Evolutionary conservation across 306 rosid genomes (phyloP).

Genomic region (Vigna reflexopilosa): DNA sequence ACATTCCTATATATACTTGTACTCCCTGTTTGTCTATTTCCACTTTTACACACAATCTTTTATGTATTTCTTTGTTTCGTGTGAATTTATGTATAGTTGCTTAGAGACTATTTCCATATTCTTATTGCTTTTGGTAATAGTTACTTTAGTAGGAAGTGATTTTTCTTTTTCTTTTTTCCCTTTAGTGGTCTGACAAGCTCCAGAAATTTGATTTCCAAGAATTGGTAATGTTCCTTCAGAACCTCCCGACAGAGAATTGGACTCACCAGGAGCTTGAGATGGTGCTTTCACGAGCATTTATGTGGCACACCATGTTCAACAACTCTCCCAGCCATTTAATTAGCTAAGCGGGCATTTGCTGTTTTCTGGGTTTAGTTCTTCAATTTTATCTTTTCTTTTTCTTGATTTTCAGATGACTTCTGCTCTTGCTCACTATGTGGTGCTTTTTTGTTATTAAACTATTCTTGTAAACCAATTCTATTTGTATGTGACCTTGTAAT

Average conservation of each 20-base stretch:
- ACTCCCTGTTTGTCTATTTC: neutral
- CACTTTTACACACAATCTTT: neutral
- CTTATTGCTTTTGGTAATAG: constrained; percentile 23
- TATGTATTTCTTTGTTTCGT: neutral
- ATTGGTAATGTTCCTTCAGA: constrained; percentile 97
- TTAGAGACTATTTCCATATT: constrained; percentile 15
- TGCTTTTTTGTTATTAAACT: constrained; percentile 16
- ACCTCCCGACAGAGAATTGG: constrained; percentile 92
- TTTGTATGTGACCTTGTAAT: constrained; percentile 50
- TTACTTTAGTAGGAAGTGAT: constrained; percentile 33
- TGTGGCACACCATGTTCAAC: constrained; percentile 99
- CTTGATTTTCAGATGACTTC: constrained; percentile 13
- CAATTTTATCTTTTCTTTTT: neutral
- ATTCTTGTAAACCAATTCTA: constrained; percentile 29
- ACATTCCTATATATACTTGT: constrained; percentile 6
- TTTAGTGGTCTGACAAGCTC: constrained; percentile 92
- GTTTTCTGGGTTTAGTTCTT: constrained; percentile 35
- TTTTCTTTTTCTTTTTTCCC: constrained; percentile 38
- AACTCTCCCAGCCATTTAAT: constrained; percentile 93
- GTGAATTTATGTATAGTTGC: constrained; percentile 7
- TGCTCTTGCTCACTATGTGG: constrained; percentile 10
- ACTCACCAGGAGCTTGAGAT: constrained; percentile 90
- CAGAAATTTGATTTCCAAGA: constrained; percentile 96
- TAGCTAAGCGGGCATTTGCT: constrained; percentile 49
- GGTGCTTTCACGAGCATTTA: constrained; percentile 94